Base-by-base conservation (phyloP, 306 rosid species). In the Dryas alaskensis region DNA sequence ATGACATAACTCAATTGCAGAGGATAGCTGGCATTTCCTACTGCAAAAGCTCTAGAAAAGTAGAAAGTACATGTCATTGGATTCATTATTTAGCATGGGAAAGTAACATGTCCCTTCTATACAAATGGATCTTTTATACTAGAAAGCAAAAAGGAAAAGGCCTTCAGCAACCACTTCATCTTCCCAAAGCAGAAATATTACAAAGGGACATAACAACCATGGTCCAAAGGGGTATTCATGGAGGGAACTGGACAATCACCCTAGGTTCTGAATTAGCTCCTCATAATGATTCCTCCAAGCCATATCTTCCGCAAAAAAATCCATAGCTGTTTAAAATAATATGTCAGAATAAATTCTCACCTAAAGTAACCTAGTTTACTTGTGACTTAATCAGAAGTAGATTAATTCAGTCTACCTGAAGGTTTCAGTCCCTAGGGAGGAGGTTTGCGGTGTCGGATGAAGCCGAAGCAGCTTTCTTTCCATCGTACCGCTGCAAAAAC, bases 401-500 rank as follows among this genome's bases (percentile, higher is more conserved):
- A 17, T 19, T 6, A 64, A 73, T 50, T 71, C 73, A 66, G 73
- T 79, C 81, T 74, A 78, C 84, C 82, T 83, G 58, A 73, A 86
- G 73, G 44, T 13, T 63, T 91, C 82, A 91, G 69, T 91, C 91
- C 55, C 73, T 85, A 3, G 82, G 74, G 71, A 65, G 78, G 72
- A 84, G 78, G 46, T 67, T 82, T 40, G 62, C 12, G 78, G 83
- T 74, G 25, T 94, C 96, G 3, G 76, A 39, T 19, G 90, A 50
- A 53, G 87, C 71, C 50, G 83, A 40, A 51, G 84, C 58, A 69
- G 82, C 69, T 81, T 72, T 89, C 89, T 89, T 94, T 74, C 86
- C 79, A 82, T 82, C 81, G 73, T 94, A 91, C 58, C 94, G 94
- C 98, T 94, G 73, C 62, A 37, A 65, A 51, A 78, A 74, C 27